Conservation (phyloP, 1,284 basidiomycete genomes). For the Lignosus rhinocerotis region DNA sequence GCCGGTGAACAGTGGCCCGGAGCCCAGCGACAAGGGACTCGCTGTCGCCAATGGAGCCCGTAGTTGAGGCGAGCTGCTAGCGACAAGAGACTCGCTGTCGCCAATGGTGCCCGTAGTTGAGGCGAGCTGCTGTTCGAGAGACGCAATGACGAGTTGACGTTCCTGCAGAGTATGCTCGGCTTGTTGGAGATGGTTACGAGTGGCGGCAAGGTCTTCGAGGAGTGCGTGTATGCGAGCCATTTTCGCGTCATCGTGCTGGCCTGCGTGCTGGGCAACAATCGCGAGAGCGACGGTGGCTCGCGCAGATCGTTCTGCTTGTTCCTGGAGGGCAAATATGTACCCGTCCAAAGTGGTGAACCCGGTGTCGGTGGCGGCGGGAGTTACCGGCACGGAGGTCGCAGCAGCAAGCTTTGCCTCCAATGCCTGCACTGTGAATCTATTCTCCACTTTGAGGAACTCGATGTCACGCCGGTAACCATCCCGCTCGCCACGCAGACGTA, state of each 20-base stretch:
- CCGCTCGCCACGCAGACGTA: slow-evolving; percentile 69
- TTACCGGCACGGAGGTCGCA: slow-evolving; percentile 15
- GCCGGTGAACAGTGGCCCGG: slow-evolving; percentile 31
- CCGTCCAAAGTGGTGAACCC: slow-evolving; percentile 13
- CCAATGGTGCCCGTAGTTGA: slow-evolving; percentile 30
- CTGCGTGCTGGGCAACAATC: slow-evolving; percentile 24
- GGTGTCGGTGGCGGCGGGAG: slow-evolving; percentile 10
- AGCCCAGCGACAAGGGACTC: slow-evolving; percentile 28
- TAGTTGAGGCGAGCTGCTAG: slow-evolving; percentile 10
- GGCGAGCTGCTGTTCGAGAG: slow-evolving; percentile 11
- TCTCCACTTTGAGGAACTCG: slow-evolving; percentile 73
- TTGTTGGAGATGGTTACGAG: slow-evolving; percentile 8
- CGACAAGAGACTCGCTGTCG: slow-evolving; percentile 4
- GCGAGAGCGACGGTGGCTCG: slow-evolving; percentile 20
- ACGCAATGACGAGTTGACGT: slow-evolving; percentile 1
- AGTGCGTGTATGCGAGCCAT: slow-evolving; percentile 11
- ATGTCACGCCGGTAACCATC: slow-evolving; percentile 67
- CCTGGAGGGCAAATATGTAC: slow-evolving; percentile 14
- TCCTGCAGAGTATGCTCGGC: slow-evolving; percentile 8
- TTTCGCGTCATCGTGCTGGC: slow-evolving; percentile 13
- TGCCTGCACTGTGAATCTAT: slow-evolving; percentile 63
- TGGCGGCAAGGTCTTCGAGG: slow-evolving; percentile 2
- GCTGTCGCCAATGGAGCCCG: slow-evolving; percentile 30
- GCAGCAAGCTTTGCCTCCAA: slow-evolving; percentile 50
- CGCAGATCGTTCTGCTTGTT: slow-evolving; percentile 31